Conservation (phyloP, 495 filamentous ascomycete genomes). For the Neurospora sp. region DNA sequence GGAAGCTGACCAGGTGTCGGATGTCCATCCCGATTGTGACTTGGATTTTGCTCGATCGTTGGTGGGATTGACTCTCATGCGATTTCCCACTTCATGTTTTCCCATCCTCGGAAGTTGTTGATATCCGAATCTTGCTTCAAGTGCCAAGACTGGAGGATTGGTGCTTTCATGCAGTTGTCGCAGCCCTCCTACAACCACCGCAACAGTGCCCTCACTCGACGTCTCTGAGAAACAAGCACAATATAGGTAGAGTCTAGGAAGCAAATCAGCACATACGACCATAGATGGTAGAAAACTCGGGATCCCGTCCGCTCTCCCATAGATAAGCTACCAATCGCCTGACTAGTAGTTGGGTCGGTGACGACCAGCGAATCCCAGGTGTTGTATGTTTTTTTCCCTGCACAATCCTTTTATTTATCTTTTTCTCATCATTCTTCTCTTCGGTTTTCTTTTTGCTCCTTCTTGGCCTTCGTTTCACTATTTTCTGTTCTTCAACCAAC, state of each 20-base stretch:
- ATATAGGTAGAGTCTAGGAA: no score
- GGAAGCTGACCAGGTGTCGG: not conserved
- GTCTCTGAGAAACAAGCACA: no score
- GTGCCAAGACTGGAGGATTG: not conserved
- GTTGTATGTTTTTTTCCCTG: conserved; percentile 30
- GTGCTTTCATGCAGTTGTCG: not conserved
- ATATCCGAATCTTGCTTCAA: not conserved
- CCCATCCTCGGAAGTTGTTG: not conserved
- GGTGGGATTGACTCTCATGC: not conserved
- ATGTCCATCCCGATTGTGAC: not conserved
- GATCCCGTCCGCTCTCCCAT: conserved; percentile 45
- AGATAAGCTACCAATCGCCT: conserved; percentile 22
- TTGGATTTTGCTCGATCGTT: not conserved
- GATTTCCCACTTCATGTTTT: not conserved
- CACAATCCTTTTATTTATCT: no score
- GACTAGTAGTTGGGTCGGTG: conserved; percentile 38
- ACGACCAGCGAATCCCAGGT: conserved; percentile 32
- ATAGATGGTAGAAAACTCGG: conserved; percentile 12
- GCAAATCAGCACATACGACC: not conserved
- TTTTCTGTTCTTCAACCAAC: no score
- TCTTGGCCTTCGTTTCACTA: no score
- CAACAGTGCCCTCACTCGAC: no score
- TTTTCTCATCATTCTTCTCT: no score
- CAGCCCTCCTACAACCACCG: no score
- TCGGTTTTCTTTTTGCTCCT: no score